Evolutionary conservation across 192 early-diverging fungal genomes (phyloP).

Genomic region (Coemansia sp.): DNA sequence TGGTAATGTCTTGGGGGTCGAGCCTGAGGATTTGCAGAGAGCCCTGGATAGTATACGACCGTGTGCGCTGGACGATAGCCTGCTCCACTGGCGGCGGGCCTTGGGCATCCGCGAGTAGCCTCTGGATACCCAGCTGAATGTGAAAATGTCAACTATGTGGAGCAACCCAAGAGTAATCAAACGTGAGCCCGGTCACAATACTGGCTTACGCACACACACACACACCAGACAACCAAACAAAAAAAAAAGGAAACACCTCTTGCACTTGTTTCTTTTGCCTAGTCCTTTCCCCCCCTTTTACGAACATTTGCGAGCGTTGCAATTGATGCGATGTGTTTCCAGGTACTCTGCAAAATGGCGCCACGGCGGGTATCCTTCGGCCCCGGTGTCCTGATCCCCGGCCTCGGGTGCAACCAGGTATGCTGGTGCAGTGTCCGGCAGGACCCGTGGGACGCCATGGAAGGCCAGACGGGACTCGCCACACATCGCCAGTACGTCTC

Average conservation of each 20-base stretch:
- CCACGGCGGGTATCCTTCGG: conserved; percentile 56
- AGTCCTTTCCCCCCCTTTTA: conserved; percentile 1
- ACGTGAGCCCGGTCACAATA: no score
- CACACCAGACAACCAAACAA: background rate
- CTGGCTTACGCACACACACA: no score
- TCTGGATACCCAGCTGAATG: no score
- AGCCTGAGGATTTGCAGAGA: conserved; percentile 28
- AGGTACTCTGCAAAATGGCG: conserved; percentile 64
- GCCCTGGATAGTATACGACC: conserved; percentile 19
- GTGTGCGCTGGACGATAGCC: conserved; percentile 28
- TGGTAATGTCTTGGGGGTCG: conserved; percentile 26
- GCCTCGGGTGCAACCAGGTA: conserved; percentile 45
- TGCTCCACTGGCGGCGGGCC: conserved; percentile 23
- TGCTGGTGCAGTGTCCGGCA: conserved; percentile 63
- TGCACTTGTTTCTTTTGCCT: no score
- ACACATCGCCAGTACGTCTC: conserved; percentile 87
- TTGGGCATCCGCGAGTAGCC: conserved; percentile 3
- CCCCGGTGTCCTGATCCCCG: conserved; percentile 11
- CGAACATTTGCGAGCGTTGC: conserved; percentile 79
- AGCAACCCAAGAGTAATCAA: no score
- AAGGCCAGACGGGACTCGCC: conserved; percentile 67
- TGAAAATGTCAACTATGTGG: no score
- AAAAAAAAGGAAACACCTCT: background rate
- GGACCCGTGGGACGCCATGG: conserved; percentile 82
- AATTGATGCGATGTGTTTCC: conserved; percentile 69